Conservation (phyloP, 495 filamentous ascomycete genomes). For the Penicillium paxilli region DNA sequence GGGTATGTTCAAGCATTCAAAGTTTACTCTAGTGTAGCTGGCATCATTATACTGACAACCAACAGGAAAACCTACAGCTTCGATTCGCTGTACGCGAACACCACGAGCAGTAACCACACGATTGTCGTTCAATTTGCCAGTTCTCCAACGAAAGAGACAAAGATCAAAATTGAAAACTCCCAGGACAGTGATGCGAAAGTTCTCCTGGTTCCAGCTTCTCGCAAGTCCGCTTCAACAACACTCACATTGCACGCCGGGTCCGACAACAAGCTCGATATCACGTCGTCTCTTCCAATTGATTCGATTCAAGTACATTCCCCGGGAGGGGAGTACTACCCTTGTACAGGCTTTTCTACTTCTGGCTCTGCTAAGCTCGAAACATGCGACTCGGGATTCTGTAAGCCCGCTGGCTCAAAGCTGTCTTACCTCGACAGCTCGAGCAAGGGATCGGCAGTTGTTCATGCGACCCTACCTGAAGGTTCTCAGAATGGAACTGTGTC, state of each 20-base stretch:
- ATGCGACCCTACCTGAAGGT: constrained; percentile 6
- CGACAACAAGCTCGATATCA: constrained; percentile 3
- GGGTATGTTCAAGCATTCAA: constrained; percentile 31
- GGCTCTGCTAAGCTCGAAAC: background rate
- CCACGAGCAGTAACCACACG: constrained; percentile 33
- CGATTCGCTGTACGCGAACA: constrained; percentile 34
- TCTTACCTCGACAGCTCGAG: constrained; percentile 6
- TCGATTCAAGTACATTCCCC: background rate
- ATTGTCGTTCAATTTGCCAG: constrained; percentile 26
- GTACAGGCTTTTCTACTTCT: background rate
- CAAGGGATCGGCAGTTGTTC: constrained; percentile 15
- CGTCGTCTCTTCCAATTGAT: background rate
- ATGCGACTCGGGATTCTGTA: constrained; percentile 2
- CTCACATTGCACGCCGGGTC: background rate
- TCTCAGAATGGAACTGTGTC: constrained; percentile 4
- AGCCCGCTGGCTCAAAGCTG: background rate
- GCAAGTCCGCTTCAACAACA: background rate
- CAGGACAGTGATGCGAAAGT: background rate
- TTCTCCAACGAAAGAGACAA: background rate
- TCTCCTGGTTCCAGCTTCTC: background rate
- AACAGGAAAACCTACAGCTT: constrained; percentile 26
- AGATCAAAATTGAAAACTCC: background rate
- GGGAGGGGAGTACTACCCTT: background rate
- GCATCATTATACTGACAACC: background rate
- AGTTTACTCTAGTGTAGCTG: background rate